A percentile compares a stretch with the other conserved stretches of the same genome.
Evolutionary conservation across 257 asterid genomes (phyloP).

Genomic region (Eustoma russellianum): DNA sequence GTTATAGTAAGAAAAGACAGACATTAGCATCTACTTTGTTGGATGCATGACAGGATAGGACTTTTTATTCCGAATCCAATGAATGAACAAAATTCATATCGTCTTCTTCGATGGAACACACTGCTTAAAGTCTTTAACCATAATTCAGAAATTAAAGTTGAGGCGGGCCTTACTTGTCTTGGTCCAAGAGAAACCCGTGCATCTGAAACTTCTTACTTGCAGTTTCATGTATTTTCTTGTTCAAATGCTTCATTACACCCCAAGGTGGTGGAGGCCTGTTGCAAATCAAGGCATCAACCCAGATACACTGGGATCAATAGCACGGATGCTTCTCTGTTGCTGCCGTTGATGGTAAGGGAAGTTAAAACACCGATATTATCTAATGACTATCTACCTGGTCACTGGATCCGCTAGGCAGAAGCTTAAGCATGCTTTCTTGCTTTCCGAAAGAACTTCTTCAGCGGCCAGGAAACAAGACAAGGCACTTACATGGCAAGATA

Average conservation of each 20-base stretch:
- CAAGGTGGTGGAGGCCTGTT: slow-evolving; percentile 65
- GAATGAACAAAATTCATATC: too few species aligned
- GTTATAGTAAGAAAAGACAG: not conserved
- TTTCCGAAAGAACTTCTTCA: slow-evolving; percentile 52
- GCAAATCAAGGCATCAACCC: too few species aligned
- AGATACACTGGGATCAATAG: too few species aligned
- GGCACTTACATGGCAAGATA: slow-evolving; percentile 50
- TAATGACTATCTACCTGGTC: slow-evolving; percentile 38
- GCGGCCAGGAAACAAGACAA: slow-evolving; percentile 71
- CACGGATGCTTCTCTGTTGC: too few species aligned
- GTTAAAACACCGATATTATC: too few species aligned
- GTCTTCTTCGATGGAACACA: too few species aligned
- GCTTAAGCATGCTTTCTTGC: slow-evolving; percentile 68
- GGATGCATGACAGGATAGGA: not conserved
- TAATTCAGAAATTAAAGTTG: not conserved
- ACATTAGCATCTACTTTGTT: not conserved
- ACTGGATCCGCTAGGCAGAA: slow-evolving; percentile 78
- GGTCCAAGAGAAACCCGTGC: slow-evolving; percentile 58
- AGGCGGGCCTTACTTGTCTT: slow-evolving; percentile 42
- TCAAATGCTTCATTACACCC: slow-evolving; percentile 72
- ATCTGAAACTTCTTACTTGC: slow-evolving; percentile 66
- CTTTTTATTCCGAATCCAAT: too few species aligned
- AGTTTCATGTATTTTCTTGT: slow-evolving; percentile 74
- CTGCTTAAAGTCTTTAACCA: too few species aligned
- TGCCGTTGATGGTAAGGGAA: too few species aligned